A percentile compares a stretch with the other conserved stretches of the same genome.
Conservation (phyloP, 2,329 filamentous ascomycete species). For the Colletotrichum gigasporum region DNA sequence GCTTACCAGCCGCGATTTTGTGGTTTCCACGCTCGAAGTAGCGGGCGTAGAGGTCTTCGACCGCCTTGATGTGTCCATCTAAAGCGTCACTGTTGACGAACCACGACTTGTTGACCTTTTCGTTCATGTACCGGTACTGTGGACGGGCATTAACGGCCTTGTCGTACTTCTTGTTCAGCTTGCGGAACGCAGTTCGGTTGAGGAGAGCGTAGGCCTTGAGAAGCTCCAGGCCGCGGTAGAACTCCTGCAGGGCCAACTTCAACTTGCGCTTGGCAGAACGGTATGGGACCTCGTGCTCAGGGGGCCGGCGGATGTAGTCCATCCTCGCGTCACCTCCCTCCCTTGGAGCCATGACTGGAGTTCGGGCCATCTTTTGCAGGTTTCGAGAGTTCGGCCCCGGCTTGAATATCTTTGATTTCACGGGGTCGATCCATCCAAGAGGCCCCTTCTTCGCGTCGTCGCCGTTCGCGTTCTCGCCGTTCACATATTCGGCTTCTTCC, state of each 20-base stretch:
- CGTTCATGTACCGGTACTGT: slow-evolving; percentile 83
- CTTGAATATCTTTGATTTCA: slow-evolving; percentile 63
- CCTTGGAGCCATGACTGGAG: slow-evolving; percentile 51
- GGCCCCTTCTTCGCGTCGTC: slow-evolving; percentile 36
- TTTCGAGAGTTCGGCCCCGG: slow-evolving; percentile 70
- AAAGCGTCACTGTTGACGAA: slow-evolving; percentile 91
- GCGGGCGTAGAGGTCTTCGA: slow-evolving; percentile 91
- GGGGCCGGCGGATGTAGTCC: slow-evolving; percentile 62
- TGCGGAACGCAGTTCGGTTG: slow-evolving; percentile 93
- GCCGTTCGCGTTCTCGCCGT: slow-evolving; percentile 37
- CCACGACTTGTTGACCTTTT: slow-evolving; percentile 89
- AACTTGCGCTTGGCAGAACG: slow-evolving; percentile 89
- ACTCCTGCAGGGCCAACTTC: slow-evolving; percentile 90
- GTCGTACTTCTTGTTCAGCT: slow-evolving; percentile 99
- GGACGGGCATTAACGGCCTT: slow-evolving; percentile 85
- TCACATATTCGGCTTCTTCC: slow-evolving; percentile 41
- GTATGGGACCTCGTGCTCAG: slow-evolving; percentile 77
- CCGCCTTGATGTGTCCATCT: slow-evolving; percentile 80
- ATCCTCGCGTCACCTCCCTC: slow-evolving; percentile 45
- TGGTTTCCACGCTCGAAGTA: slow-evolving; percentile 96
- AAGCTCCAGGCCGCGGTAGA: slow-evolving; percentile 89
- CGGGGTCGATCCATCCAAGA: slow-evolving; percentile 59
- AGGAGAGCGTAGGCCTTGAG: slow-evolving; percentile 91
- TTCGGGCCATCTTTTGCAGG: slow-evolving; percentile 62
- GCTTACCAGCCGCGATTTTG: slow-evolving; percentile 88